Base-by-base conservation (phyloP, 2,329 filamentous ascomycete species). In the Achaetomium macrosporum region DNA sequence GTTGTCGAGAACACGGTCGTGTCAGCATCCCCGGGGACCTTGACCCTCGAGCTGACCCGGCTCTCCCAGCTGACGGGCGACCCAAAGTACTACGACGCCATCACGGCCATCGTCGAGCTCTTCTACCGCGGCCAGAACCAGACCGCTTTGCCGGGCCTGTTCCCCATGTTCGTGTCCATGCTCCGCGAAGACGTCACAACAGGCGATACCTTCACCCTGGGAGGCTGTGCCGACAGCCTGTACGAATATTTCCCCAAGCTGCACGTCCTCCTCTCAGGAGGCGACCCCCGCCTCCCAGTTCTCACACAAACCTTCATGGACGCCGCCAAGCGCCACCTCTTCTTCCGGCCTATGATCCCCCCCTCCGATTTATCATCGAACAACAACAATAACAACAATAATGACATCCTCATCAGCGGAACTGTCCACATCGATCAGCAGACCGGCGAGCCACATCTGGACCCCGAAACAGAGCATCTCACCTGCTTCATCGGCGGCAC, bases 71-170 rank as follows among this genome's bases (percentile, higher is more conserved):
- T 91, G 53, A 90, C 87, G 0, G 81, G 80, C 47, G 76, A 90
- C 54, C 69, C 78, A 51, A 88, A 85, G 64, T 90, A 87, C 69
- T 90, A 87, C 66, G 85, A 89, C 66, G 86, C 85, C 4, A 79
- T 87, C 50, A 82, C 85, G 51, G 77, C 84, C 16, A 78, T 91
- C 51, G 89, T 86, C 55, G 33, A 74, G 71, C 49, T 69, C 66
- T 19, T 92, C 56, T 75, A 85, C 55, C 69, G 73, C 4, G 77
- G 78, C 48, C 88, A 92, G 69, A 79, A 81, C 58, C 68, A 76
- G 16, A 90, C 87, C 0, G 73, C 69, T 12, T 66, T 91, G 1
- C 87, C 87, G 0, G 88, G 88, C 0, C 73, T 90, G 66, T 91
- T 85, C 83, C 86, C 87, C 2, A 75, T 82, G 46, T 74, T 69